Conservation (phyloP, 495 filamentous ascomycete species). For the Letharia columbiana region DNA sequence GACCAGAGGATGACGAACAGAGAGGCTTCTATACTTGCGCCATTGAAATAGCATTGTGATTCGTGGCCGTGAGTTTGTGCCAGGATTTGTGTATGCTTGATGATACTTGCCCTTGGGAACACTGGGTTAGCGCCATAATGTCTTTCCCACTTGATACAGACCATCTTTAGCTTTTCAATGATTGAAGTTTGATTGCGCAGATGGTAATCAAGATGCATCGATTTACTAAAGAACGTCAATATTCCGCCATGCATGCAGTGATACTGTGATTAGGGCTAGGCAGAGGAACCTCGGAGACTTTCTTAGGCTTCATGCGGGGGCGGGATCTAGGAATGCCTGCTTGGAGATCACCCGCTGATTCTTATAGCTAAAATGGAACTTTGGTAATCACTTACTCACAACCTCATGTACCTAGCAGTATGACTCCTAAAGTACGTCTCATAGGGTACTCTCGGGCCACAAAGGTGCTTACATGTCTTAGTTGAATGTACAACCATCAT, state of each 20-base stretch:
- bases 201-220: not conserved
- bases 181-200: not conserved
- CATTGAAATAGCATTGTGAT: not conserved
- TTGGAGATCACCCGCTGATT: not conserved
- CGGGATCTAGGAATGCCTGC: not conserved
- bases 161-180: not conserved
- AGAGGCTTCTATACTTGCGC: not conserved
- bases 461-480: slow-evolving; percentile 5
- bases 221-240: not conserved
- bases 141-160: not conserved
- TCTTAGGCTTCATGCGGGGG: not conserved
- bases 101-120: not conserved
- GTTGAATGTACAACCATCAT: slow-evolving; percentile 43
- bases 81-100: not conserved
- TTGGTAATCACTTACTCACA: not conserved
- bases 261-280: not conserved
- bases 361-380: not conserved
- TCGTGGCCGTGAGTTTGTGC: not conserved
- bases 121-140: not conserved
- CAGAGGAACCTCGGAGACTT: not conserved
- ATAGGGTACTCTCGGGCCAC: no score
- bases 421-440: slow-evolving; percentile 12
- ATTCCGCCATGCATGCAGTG: not conserved
- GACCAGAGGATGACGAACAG: not conserved
- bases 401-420: not conserved